These are phyloP conservation scores for Beauveria caledonica DNA, from an alignment of 2,329 filamentous ascomycete genomes.

Conservation along the genomic window DNA sequence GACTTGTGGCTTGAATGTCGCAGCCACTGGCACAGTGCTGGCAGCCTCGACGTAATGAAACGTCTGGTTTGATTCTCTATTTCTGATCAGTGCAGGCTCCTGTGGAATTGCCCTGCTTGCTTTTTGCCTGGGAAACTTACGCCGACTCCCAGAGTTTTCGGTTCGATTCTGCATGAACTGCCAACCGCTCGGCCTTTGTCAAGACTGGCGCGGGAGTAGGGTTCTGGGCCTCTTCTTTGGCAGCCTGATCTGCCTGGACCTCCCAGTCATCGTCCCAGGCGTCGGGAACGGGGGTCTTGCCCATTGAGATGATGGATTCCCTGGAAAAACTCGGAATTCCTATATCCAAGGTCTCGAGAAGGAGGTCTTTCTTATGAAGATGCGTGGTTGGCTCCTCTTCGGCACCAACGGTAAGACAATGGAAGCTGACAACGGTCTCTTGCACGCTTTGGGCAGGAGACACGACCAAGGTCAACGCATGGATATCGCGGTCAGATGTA, in stretches of 20 bases:
- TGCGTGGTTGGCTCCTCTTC: neutral
- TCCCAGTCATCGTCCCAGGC: conserved; percentile 96
- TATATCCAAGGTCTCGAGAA: no score
- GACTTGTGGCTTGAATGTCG: conserved; percentile 71
- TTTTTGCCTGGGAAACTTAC: conserved; percentile 38
- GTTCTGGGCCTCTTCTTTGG: conserved; percentile 28
- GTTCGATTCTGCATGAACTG: conserved; percentile 75
- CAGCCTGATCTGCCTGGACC: conserved; percentile 55
- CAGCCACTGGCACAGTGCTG: conserved; percentile 52
- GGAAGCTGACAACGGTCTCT: conserved; percentile 2
- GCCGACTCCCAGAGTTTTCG: conserved; percentile 83
- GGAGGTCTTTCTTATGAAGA: neutral
- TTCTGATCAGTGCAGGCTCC: neutral
- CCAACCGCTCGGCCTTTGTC: conserved; percentile 68
- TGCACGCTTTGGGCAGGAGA: conserved; percentile 9
- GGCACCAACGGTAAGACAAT: neutral
- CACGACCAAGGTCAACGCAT: conserved; percentile 9
- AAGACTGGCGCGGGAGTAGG: conserved; percentile 35
- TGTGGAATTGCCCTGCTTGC: neutral
- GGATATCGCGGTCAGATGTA: neutral
- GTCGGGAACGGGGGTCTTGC: conserved; percentile 46
- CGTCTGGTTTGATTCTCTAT: conserved; percentile 64
- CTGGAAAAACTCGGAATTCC: no score
- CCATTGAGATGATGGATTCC: neutral
- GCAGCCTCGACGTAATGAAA: conserved; percentile 67